Percentiles rank a stretch among this genome's conserved stretches.
These are phyloP conservation scores for Chlamydomonas sphaeroides DNA, from an alignment of 139 green algal species.

Conservation along the genomic window DNA sequence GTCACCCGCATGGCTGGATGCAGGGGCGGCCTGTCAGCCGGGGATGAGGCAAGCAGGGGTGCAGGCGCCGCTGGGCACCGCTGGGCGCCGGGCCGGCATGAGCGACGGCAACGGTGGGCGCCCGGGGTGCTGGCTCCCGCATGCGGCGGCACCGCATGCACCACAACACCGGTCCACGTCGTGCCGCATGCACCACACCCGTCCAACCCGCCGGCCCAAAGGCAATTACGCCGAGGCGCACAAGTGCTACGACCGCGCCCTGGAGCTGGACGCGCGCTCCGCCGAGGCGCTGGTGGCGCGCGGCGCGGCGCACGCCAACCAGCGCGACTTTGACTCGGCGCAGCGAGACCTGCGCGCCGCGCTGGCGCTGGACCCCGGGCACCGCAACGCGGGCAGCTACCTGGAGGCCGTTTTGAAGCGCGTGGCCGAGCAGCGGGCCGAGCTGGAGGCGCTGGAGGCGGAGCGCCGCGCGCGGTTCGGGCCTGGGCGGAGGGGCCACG, in stretches of 20 bases:
- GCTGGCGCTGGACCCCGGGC: slow-evolving; percentile 10
- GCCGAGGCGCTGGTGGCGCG: slow-evolving; percentile 52
- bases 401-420: slow-evolving; percentile 15
- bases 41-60: too few species aligned
- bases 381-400: slow-evolving; percentile 33
- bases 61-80: too few species aligned
- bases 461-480: not conserved
- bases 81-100: too few species aligned
- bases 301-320: slow-evolving; percentile 60
- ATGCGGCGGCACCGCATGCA: too few species aligned
- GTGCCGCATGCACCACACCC: too few species aligned
- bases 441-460: slow-evolving; percentile 21
- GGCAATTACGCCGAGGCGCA: slow-evolving; percentile 53
- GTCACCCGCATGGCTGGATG: too few species aligned
- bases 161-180: too few species aligned
- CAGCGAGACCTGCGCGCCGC: slow-evolving; percentile 10
- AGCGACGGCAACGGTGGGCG: too few species aligned
- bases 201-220: not conserved
- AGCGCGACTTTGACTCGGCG: not conserved
- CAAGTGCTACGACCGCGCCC: slow-evolving; percentile 50
- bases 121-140: too few species aligned
- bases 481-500: not conserved
- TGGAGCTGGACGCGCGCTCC: slow-evolving; percentile 51
- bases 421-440: slow-evolving; percentile 3
- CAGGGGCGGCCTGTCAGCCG: too few species aligned